Base-by-base conservation (phyloP, 2,329 filamentous ascomycete genomes). In the Scedosporium aurantiacum region DNA sequence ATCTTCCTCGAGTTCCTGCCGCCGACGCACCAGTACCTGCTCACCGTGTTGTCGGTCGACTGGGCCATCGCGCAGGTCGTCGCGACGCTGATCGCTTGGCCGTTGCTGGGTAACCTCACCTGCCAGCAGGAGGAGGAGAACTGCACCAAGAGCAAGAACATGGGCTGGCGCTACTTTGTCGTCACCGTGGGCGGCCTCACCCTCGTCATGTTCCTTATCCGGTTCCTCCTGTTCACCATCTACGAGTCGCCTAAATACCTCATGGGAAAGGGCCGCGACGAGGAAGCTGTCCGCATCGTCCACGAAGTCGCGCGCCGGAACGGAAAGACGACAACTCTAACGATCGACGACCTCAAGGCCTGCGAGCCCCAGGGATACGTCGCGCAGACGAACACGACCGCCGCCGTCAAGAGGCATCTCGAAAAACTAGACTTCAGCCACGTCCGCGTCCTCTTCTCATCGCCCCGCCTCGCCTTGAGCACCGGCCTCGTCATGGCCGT, bases 401-500 rank as follows among this genome's bases (percentile, higher is more conserved):
- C 77, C 62, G 70, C 67, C 62, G 67, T 68, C 60, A 70, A 64
- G 37, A 63, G 69, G 4, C 72, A 72, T 60, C 73, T 69, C 1
- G 2, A 72, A 3, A 63, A 60, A 23, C 70, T 74, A 64, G 69
- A 74, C 4, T 64, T 70, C 3, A 67, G 79, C 21, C 88, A 91
- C 67, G 68, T 91, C 25, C 75, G 77, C 16, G 87, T 87, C 2
- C 78, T 91, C 1, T 91, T 87, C 66, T 73, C 75, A 0, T 88
- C 85, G 0, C 79, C 71, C 60, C 79, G 77, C 62, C 82, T 90
- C 61, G 82, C 75, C 1, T 68, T 85, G 2, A 86, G 82, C 0
- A 91, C 87, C 0, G 64, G 74, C 0, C 72, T 90, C 63, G 83
- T 90, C 64, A 89, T 85, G 82, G 68, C 87, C 5, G 86, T 82